phyloP scores from a whole-genome alignment of 1,284 basidiomycete species.

The Pseudozyma thailandica region DNA sequence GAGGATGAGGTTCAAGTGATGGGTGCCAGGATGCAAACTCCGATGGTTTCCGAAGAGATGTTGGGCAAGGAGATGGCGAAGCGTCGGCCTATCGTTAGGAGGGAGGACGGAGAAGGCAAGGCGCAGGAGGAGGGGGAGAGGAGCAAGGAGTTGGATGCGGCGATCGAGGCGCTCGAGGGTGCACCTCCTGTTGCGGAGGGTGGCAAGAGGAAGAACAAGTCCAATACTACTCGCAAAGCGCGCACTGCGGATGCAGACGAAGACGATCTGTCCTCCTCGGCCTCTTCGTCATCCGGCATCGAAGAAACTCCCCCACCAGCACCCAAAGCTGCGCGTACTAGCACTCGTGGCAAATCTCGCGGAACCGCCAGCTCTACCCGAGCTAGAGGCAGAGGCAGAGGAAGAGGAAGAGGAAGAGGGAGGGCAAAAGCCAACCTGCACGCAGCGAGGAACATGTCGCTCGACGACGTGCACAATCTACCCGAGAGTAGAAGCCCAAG shows the following conservation, averaged over 20 bases:
- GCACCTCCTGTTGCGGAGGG: conserved; percentile 1
- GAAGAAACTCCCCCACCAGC: conserved; percentile 1
- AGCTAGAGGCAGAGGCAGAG: conserved; percentile 5
- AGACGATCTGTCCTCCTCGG: conserved; percentile 15
- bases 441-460: conserved; percentile 46
- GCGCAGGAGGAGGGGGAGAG: conserved; percentile 10
- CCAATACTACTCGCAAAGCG: conserved; percentile 1
- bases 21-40: conserved; percentile 26
- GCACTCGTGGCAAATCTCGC: background rate
- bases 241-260: background rate
- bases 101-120: conserved; percentile 12
- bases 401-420: background rate
- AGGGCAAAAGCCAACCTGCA: conserved; percentile 23
- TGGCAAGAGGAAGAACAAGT: conserved; percentile 21
- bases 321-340: background rate
- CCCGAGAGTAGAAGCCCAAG: conserved; percentile 36
- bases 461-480: conserved; percentile 34
- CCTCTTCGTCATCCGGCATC: conserved; percentile 2
- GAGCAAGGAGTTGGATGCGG: conserved; percentile 39
- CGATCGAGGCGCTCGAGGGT: conserved; percentile 46
- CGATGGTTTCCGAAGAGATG: conserved; percentile 46
- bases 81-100: conserved; percentile 44
- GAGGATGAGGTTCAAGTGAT: conserved; percentile 42
- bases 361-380: background rate
- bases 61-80: conserved; percentile 59